Evolutionary conservation across 768 basidiomycete species (phyloP).

Genomic region (Termitomyces sp.): DNA sequence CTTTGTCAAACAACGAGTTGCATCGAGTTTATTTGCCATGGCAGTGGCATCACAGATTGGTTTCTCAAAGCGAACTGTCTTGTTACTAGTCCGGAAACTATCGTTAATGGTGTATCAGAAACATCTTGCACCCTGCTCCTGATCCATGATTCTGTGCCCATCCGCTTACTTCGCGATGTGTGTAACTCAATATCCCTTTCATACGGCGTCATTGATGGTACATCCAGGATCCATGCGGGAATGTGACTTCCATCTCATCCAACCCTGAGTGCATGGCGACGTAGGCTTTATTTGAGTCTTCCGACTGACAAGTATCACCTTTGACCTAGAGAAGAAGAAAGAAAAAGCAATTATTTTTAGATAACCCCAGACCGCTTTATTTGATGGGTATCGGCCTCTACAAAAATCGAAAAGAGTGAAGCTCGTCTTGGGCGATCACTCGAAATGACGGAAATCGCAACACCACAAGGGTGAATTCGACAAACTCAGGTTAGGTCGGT

Average conservation of each 20-base stretch:
- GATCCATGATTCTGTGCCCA: background rate
- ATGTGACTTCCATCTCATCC: background rate
- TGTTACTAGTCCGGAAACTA: background rate
- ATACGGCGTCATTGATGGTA: background rate
- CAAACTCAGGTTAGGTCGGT: background rate
- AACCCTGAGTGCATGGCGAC: background rate
- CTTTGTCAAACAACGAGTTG: slow-evolving; percentile 1
- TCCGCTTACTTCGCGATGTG: slow-evolving; percentile 4
- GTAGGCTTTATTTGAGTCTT: background rate
- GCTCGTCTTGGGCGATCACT: background rate
- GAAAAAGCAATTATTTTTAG: background rate
- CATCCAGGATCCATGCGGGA: background rate
- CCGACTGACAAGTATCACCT: background rate
- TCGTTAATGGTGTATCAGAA: background rate
- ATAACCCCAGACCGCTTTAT: slow-evolving; percentile 8
- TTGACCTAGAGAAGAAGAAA: background rate
- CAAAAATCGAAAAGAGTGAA: no score
- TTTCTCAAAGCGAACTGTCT: background rate
- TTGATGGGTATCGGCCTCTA: no score
- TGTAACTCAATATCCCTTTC: background rate
- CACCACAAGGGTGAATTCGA: no score
- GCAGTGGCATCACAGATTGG: background rate
- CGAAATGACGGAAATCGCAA: background rate
- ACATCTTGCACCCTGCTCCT: background rate
- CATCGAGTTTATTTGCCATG: slow-evolving; percentile 1